Conservation (phyloP, 2,329 filamentous ascomycete genomes). For the Nemania sp. region DNA sequence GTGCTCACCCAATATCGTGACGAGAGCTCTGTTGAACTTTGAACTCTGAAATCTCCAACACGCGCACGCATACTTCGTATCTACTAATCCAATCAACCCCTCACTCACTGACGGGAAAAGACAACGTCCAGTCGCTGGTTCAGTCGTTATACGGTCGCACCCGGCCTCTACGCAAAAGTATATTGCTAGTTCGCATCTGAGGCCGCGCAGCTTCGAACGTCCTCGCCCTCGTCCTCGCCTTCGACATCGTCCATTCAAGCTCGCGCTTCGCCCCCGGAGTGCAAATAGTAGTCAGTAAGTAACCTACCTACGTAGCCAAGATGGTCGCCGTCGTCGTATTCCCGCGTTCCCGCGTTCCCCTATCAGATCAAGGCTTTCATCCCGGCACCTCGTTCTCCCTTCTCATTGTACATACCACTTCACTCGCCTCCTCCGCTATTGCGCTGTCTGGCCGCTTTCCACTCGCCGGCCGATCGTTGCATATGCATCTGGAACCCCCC, state of each 20-base stretch:
- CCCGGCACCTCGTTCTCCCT: constrained; percentile 25
- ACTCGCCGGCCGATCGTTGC: constrained; percentile 43
- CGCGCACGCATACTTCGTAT: constrained; percentile 16
- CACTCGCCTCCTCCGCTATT: too few species aligned
- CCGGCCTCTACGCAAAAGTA: not conserved
- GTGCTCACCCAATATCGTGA: too few species aligned
- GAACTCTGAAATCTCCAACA: not conserved
- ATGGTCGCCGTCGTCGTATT: constrained; percentile 1
- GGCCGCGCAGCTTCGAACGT: constrained; percentile 30
- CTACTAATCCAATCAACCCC: constrained; percentile 21
- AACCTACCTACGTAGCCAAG: not conserved
- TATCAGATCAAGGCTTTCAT: constrained; percentile 33
- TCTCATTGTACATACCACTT: too few species aligned
- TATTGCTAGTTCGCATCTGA: constrained; percentile 1
- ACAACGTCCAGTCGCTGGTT: not conserved
- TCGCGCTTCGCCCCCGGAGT: constrained; percentile 33
- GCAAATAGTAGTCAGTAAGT: constrained; percentile 26
- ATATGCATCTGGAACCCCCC: constrained; percentile 37
- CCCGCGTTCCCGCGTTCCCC: constrained; percentile 21
- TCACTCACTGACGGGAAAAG: constrained; percentile 14
- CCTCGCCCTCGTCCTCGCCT: too few species aligned
- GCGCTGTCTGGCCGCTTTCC: constrained; percentile 19
- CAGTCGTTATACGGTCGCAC: constrained; percentile 17
- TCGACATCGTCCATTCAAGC: constrained; percentile 36
- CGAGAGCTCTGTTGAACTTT: constrained; percentile 3